Evolutionary conservation across 139 green algal genomes (phyloP).

Genomic region (Chlamydomonas applanata): DNA sequence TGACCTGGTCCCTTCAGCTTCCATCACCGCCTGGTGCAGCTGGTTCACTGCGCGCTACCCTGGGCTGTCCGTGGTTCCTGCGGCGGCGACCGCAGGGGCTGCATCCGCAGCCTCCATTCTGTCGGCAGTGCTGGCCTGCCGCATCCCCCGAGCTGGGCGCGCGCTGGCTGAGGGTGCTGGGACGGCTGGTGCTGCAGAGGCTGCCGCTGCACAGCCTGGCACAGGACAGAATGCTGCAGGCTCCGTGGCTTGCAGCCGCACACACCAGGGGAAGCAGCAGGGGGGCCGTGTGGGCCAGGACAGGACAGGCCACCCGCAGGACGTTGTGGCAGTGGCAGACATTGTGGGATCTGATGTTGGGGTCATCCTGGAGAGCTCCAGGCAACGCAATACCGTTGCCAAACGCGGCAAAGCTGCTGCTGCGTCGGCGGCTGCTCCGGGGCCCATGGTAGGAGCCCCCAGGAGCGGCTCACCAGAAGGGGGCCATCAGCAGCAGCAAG

Average conservation of each 20-base stretch:
- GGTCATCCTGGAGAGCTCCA: conserved; percentile 25
- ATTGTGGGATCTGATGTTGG: conserved; percentile 13
- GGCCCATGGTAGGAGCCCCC: conserved; percentile 3
- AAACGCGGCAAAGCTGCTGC: conserved; percentile 33
- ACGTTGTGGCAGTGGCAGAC: conserved; percentile 12
- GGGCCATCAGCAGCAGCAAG: not conserved
- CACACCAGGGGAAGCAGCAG: not conserved
- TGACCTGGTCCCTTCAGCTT: conserved; percentile 49
- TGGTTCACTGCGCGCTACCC: conserved; percentile 50
- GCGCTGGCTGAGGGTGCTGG: not conserved
- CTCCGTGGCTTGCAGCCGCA: too few relatives aligned
- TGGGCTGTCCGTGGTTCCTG: conserved; percentile 35
- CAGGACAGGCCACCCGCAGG: too few relatives aligned
- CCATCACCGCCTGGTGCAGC: conserved; percentile 31
- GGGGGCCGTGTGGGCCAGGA: too few relatives aligned
- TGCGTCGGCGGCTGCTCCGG: conserved; percentile 12
- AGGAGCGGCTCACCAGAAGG: not conserved
- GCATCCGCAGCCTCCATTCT: conserved; percentile 5
- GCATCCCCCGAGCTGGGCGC: not conserved
- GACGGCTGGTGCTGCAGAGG: too few relatives aligned
- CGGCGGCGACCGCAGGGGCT: conserved; percentile 8
- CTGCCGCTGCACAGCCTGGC: too few relatives aligned
- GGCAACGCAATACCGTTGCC: conserved; percentile 34
- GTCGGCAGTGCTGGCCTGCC: conserved; percentile 30
- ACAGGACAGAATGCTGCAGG: too few relatives aligned